phyloP scores from a whole-genome alignment of 2,329 filamentous ascomycete genomes.

The Verticillium nubilum region DNA sequence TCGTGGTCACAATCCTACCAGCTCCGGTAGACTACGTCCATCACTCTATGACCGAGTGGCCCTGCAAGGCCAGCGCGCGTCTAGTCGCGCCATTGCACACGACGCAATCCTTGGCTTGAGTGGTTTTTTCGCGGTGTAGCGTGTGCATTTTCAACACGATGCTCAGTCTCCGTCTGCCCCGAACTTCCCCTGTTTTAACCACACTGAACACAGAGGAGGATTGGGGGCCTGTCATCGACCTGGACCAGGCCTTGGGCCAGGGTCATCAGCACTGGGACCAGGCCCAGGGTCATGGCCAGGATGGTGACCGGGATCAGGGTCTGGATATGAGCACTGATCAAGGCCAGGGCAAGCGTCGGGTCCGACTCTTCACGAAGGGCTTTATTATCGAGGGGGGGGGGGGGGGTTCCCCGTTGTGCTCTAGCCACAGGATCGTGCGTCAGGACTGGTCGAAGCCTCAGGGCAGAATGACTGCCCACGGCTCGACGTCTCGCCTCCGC shows the following conservation, averaged over 20 bases:
- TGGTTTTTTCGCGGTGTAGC: neutral
- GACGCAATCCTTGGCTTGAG: neutral
- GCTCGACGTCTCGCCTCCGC: neutral
- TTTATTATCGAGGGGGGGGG: too few relatives aligned
- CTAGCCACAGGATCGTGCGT: neutral
- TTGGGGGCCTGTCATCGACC: neutral
- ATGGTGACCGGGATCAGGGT: neutral
- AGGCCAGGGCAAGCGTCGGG: neutral
- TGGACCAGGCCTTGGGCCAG: neutral
- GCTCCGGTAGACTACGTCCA: too few relatives aligned
- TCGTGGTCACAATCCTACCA: neutral
- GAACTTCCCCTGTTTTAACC: neutral
- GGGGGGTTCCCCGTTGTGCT: neutral
- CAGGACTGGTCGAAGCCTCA: neutral
- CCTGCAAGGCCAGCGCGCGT: neutral
- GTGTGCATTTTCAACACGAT: neutral
- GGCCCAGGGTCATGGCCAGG: neutral
- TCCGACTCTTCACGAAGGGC: neutral
- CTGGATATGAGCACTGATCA: neutral
- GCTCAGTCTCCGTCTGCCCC: neutral
- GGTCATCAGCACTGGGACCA: too few relatives aligned
- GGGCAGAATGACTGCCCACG: constrained; percentile 3
- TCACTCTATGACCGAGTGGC: neutral
- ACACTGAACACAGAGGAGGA: neutral
- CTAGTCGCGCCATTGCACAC: neutral